Evolutionary conservation across 371 early-diverging fungal species (phyloP), one percentile per base, ranked within the genome.

Genomic region (Mucor sp.): DNA sequence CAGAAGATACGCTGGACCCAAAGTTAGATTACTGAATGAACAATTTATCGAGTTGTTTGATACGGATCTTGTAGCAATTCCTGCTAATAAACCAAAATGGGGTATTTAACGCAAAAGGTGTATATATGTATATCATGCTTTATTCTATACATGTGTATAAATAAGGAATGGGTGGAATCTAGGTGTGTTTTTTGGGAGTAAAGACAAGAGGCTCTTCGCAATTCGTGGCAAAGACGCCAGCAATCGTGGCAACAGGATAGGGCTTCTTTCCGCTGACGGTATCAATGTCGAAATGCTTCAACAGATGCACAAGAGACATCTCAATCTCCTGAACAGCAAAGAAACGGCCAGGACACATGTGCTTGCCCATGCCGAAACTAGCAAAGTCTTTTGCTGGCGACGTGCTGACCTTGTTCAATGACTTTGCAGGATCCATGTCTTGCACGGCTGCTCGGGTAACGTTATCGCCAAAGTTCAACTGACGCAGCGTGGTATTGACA

Each of bases 1-100:
- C 77, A 85, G 97, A 39, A 84, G 97, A 50, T 97, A 94, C 77
- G 96, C 97, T n/a, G 98, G 97, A 4, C 93, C 95, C 1, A 97
- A 97, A 81, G 97, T 96, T 33, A 87, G 97, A 37, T 79, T 96
- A 21, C 77, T 96, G 57, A 96, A 96, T 70, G 98, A 97, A 73
- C 93, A 94, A 71, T 94, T 95, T 76, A 96, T 97, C 62, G 97
- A 97, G 79, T 77, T 97, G 28, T 97, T 97, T 79, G 98, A 97
- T 77, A 95, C 94, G 6, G 98, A 97, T 82, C 80, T 97, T 50
- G 95, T 97, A 2, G 77, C 91, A 17, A 86, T 95, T 8, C 95
- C 97, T 4, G 74, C 83, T 15, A 87, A 87, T 60, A 87, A 87
- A 65, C 95, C 96, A 8, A 83, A 83, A 30, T 96, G 97, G 97